Base-by-base conservation (phyloP, 192 early-diverging fungal species). In the Spinellus fusiger region DNA sequence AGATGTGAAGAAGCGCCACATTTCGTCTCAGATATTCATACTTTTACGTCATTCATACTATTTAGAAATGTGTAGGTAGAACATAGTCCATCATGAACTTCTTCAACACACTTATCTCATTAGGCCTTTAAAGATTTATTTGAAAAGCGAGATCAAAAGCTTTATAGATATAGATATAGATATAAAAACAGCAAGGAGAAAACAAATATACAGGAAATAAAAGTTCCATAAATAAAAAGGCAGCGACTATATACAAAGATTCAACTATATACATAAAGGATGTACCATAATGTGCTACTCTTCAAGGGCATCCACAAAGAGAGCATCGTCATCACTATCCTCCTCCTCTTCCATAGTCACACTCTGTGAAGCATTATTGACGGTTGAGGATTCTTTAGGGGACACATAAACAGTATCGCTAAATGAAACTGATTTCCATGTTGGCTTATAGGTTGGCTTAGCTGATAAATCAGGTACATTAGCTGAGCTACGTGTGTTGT, bases 301-400 rank as follows among this genome's bases (percentile, higher is more conserved):
- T n/a, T 59, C 57, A 22, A 59, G 28, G 18, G 57, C 57, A 31
- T 59, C 57, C 13, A 59, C 57, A 49, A 59, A 59, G 12, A 48
- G 8, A 29, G 22, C 15, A 10, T 59, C 57, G 28, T 59, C 57
- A 13, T 59, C 57, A 13, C 49, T 46, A 13, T 48, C 44, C 8
- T 16, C 29, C n/a, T 23, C 35, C 6, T n/a, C 37, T 48, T 40
- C 56, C 32, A 15, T 18, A 12, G 29, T 37, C 3, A 22, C 20
- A 9, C 35, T 26, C 31, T 60, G 48, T 7, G 47, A 26, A 48
- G 22, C 27, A 60, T 44, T 60, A 10, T 34, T 13, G 26, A 15
- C 18, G 6, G 29, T 20, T 1, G 16, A 15, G 20, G 35, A 37
- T 37, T 49, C 58, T 49, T 60, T 25, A 33, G 59, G 51, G 31